Conservation (phyloP, 2,329 filamentous ascomycete species). For the Pseudogymnoascus sp. region DNA sequence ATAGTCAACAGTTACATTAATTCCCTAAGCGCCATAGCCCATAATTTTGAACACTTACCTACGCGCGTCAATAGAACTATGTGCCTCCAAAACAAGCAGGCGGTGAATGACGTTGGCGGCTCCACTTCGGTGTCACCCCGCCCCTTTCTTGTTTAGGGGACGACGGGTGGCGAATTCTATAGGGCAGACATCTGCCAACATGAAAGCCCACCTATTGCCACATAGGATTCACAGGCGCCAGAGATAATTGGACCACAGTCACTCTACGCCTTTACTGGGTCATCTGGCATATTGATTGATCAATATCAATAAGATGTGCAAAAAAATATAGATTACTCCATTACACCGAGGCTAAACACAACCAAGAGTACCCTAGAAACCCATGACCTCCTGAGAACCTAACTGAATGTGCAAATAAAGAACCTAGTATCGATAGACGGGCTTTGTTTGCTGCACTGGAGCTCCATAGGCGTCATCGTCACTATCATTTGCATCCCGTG, state of each 20-base stretch:
- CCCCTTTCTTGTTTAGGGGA: neutral
- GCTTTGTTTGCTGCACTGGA: constrained; percentile 16
- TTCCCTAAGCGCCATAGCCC: neutral
- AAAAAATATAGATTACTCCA: neutral
- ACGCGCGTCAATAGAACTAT: neutral
- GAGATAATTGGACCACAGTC: neutral
- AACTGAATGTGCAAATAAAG: neutral
- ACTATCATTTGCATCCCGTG: constrained; percentile 13
- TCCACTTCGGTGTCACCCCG: constrained; percentile 1
- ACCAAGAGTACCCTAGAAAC: neutral
- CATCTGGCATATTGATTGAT: neutral
- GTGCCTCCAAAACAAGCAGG: neutral
- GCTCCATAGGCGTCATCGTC: constrained; percentile 15
- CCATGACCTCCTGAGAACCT: neutral
- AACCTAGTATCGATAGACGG: constrained; percentile 23
- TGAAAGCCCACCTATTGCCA: neutral
- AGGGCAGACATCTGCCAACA: neutral
- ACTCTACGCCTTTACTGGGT: neutral
- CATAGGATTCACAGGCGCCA: neutral
- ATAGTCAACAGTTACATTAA: neutral
- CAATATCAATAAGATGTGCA: neutral
- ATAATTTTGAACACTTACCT: neutral
- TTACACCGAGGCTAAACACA: neutral
- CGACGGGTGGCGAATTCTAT: neutral
- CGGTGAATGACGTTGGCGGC: constrained; percentile 8